Percentiles rank a stretch among this genome's conserved stretches.
phyloP scores from a whole-genome alignment of 176 grass and related monocot species.

The Oryza glaberrima region DNA sequence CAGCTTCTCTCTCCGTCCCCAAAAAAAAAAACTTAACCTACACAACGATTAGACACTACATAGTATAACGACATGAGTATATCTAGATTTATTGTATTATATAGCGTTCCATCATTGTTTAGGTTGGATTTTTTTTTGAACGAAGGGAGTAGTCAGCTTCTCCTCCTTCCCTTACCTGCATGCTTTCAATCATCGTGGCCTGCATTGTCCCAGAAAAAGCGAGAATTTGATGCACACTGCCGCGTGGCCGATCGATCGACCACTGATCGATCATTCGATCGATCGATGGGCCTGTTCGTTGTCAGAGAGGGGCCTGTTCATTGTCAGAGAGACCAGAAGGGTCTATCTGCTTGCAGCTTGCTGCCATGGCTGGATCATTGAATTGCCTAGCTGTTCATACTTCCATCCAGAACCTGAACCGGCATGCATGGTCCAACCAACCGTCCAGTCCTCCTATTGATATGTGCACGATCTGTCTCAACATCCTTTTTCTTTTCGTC shows the following conservation, averaged over 20 bases:
- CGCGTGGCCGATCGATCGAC: background rate
- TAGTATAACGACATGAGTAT: too few species aligned
- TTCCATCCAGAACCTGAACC: slow-evolving; percentile 2
- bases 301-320: background rate
- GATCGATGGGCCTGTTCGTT: background rate
- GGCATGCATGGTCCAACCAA: background rate
- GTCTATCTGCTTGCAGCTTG: background rate
- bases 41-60: too few species aligned
- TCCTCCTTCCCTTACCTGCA: background rate
- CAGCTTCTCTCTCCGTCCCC: background rate
- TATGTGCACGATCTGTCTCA: background rate
- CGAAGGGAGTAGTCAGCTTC: background rate
- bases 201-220: background rate
- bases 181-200: background rate
- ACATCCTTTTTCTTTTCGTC: background rate
- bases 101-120: too few species aligned
- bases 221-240: background rate
- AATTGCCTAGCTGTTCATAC: background rate
- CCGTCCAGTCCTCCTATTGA: background rate
- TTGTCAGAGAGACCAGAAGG: background rate
- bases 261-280: background rate
- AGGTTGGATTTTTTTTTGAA: too few species aligned
- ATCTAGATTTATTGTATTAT: too few species aligned
- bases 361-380: slow-evolving; percentile 3
- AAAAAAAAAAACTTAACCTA: too few species aligned